Percentiles rank a stretch among this genome's conserved stretches.
phyloP scores from a whole-genome alignment of 257 asterid genomes.

The Lithospermum erythrorhizon region DNA sequence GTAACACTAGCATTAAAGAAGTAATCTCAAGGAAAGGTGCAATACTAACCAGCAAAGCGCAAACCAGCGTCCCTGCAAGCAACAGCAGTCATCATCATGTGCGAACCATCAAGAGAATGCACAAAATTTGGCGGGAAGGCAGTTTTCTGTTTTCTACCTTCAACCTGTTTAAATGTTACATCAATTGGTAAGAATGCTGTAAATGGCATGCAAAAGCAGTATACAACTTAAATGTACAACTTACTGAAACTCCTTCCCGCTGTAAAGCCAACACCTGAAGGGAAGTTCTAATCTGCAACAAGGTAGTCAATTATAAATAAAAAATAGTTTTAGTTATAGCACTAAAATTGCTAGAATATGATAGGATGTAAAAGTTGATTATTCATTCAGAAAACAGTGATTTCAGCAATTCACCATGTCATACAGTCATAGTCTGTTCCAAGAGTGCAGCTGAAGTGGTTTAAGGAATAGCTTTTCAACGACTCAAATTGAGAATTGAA shows the following conservation, averaged over 20 bases:
- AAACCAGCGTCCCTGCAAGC: constrained; percentile 87
- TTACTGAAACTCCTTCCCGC: constrained; percentile 64
- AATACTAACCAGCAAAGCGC: constrained; percentile 65
- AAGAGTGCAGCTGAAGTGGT: too few species aligned
- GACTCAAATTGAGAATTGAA: too few species aligned
- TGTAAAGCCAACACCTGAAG: constrained; percentile 87
- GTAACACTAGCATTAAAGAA: not conserved
- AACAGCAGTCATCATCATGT: constrained; percentile 99
- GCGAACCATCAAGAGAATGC: constrained; percentile 89
- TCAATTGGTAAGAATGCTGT: not conserved
- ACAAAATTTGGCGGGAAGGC: constrained; percentile 98
- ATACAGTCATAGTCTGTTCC: too few species aligned
- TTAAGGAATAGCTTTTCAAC: too few species aligned
- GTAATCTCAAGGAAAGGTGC: not conserved
- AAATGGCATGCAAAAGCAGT: constrained; percentile 1
- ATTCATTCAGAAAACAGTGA: not conserved
- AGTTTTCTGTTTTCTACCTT: constrained; percentile 72
- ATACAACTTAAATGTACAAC: constrained; percentile 12
- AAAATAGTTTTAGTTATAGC: not conserved
- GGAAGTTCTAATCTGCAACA: constrained; percentile 76
- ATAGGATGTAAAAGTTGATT: not conserved
- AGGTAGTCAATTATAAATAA: constrained; percentile 8
- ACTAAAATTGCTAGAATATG: not conserved
- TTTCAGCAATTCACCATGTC: too few species aligned
- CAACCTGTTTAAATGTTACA: constrained; percentile 39